Conservation (phyloP, 768 basidiomycete species). For the Cystofilobasidium macerans region DNA sequence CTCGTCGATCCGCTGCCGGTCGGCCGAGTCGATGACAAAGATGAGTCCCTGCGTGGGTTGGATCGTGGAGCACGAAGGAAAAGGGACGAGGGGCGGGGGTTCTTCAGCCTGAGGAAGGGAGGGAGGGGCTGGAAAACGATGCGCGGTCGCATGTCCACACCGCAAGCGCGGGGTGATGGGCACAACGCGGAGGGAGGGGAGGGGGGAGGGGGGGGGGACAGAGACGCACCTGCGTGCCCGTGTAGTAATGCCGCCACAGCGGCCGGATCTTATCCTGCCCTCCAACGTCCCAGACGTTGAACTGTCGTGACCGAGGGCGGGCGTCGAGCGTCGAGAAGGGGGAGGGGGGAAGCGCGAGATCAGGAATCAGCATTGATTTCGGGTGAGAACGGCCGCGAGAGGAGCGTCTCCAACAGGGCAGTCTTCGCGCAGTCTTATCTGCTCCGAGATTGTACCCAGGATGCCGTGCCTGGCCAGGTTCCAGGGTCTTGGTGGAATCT, state of each 20-base stretch:
- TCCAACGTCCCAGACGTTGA: constrained; percentile 93
- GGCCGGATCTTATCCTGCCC: constrained; percentile 99
- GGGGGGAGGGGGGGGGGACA: neutral
- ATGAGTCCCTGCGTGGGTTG: constrained; percentile 73
- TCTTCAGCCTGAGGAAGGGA: too few species aligned
- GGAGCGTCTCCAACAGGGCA: too few species aligned
- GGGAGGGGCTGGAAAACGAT: neutral
- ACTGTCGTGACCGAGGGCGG: constrained; percentile 42
- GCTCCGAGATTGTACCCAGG: too few species aligned
- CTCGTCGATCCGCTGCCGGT: constrained; percentile 89
- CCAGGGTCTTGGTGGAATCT: too few species aligned
- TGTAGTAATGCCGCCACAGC: constrained; percentile 98
- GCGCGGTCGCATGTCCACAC: too few species aligned
- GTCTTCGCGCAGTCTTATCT: too few species aligned
- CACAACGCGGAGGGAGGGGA: neutral
- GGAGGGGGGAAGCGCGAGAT: neutral
- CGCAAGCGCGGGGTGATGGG: too few species aligned
- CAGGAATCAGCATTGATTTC: too few species aligned
- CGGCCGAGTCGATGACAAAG: constrained; percentile 94
- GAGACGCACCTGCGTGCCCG: constrained; percentile 63
- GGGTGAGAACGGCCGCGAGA: too few species aligned
- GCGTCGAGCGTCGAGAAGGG: neutral
- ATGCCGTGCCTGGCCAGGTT: too few species aligned
- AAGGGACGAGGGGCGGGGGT: neutral
- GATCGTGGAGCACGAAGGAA: neutral